phyloP scores from a whole-genome alignment of 495 filamentous ascomycete genomes.

The Apodospora peruviana region DNA sequence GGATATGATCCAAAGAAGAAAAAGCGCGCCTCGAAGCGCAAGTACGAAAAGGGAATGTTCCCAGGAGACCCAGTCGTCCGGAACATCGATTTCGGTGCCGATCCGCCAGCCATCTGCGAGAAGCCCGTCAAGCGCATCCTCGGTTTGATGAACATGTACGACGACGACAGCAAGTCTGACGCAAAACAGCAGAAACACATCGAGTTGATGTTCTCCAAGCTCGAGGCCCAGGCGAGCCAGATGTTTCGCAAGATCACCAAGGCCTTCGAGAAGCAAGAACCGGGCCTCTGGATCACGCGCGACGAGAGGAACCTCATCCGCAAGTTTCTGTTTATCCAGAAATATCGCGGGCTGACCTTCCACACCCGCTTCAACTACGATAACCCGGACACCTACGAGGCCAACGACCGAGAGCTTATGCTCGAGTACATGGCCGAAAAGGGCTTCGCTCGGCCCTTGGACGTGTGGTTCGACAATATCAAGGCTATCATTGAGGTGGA shows the following conservation, averaged over 20 bases:
- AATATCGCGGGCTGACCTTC: conserved; percentile 36
- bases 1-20: background rate
- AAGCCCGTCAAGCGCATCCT: conserved; percentile 31
- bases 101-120: conserved; percentile 20
- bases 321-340: conserved; percentile 52
- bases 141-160: conserved; percentile 41
- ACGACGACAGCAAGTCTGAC: conserved; percentile 23
- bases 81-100: conserved; percentile 15
- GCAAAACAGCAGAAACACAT: conserved; percentile 25
- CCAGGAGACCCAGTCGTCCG: conserved; percentile 20
- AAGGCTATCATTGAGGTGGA: conserved; percentile 40
- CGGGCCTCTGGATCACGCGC: conserved; percentile 29
- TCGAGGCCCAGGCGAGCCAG: conserved; percentile 25
- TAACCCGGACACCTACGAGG: conserved; percentile 29
- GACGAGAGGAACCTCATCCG: conserved; percentile 36
- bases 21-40: conserved; percentile 3
- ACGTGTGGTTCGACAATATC: conserved; percentile 51
- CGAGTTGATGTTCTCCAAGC: conserved; percentile 30
- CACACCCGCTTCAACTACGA: conserved; percentile 30
- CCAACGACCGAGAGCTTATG: conserved; percentile 32
- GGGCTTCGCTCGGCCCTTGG: conserved; percentile 36
- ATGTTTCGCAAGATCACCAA: conserved; percentile 31
- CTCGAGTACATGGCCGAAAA: conserved; percentile 40
- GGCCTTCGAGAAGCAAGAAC: conserved; percentile 18
- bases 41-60: conserved; percentile 17